phyloP scores from a whole-genome alignment of 2,329 filamentous ascomycete genomes.

The Epicoccum nigrum region DNA sequence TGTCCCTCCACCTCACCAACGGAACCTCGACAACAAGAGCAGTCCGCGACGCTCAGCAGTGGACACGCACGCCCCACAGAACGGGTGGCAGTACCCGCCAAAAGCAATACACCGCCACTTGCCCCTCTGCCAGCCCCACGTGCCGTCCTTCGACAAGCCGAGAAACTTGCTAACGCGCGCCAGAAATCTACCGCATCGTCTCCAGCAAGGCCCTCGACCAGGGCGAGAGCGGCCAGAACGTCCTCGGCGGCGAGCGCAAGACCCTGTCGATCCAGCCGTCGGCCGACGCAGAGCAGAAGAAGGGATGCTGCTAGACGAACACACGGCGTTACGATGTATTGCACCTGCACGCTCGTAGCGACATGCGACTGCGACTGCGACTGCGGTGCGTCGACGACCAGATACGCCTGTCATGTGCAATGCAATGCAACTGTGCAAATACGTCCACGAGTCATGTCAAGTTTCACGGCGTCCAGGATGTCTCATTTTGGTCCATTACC shows the following conservation, averaged over 20 bases:
- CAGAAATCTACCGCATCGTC: constrained; percentile 99
- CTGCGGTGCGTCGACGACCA: constrained; percentile 24
- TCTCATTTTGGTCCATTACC: constrained; percentile 30
- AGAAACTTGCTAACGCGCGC: constrained; percentile 10
- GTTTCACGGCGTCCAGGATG: constrained; percentile 45
- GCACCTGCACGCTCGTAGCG: constrained; percentile 13
- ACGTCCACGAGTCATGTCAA: constrained; percentile 44
- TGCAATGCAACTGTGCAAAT: constrained; percentile 20
- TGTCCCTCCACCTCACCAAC: too few species aligned
- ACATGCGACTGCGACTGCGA: constrained; percentile 4
- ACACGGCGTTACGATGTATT: constrained; percentile 21
- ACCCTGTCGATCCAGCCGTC: constrained; percentile 85
- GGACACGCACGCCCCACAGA: too few species aligned
- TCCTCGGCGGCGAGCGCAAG: constrained; percentile 75
- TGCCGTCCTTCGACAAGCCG: not conserved
- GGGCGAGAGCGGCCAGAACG: constrained; percentile 79
- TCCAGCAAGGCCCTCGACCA: constrained; percentile 96
- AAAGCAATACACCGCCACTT: constrained; percentile 8
- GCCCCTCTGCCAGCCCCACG: not conserved
- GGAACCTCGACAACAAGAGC: too few species aligned
- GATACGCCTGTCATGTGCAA: constrained; percentile 24
- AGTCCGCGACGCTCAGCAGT: not conserved
- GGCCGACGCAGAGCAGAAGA: constrained; percentile 78
- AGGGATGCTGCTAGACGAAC: constrained; percentile 74
- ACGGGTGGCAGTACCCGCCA: too few species aligned